Evolutionary conservation across 75 land plant species (phyloP), one percentile per base, ranked within the genome.

Genomic region (Selaginella moellendorffii): DNA sequence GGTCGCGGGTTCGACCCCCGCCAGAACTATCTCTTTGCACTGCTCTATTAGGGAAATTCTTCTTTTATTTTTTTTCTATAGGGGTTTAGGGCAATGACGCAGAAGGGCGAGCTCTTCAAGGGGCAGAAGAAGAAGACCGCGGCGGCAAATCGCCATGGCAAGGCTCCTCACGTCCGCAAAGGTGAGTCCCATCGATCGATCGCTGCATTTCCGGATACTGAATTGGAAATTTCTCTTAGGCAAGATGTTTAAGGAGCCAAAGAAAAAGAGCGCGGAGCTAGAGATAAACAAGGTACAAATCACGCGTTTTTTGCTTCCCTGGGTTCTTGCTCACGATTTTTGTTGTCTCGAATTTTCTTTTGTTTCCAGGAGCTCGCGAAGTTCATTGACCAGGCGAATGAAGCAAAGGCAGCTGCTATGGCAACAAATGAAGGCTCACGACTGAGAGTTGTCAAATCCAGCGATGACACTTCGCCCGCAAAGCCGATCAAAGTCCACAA

Each of bases 121-220:
- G 96, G 96, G 17, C 72, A 83, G 71, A 69, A 85, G 80, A 89
- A 89, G 81, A 75, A 64, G 78, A 69, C 66, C 29, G 52, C 70
- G 0, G 82, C 89, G 36, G 81, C 84, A 22, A 89, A 75, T 71
- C 88, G 96, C 72, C 96, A 89, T 74, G 96, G 96, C n/a, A 85
- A 83, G 65, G 30, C 59, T 17, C 28, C 70, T 26, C 63, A 31
- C 24, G 70, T 65, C 53, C 96, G 96, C 24, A 89, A 89, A 81
- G 96, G 96, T 85, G 20, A 5, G 28, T 2, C 19, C 31, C 28
- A 0, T 21, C 25, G 60, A 1, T 24, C n/a, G 20, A 63, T 63
- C 26, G 29, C 24, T 63, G 18, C 27, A 21, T 27, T 36, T 65
- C 53, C 24, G 14, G 0, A 25, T 21, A 24, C 0, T 59, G 60